These are phyloP conservation scores for Paragyromitra xinjiangensis DNA, from an alignment of 495 filamentous ascomycete species.

Conservation along the genomic window DNA sequence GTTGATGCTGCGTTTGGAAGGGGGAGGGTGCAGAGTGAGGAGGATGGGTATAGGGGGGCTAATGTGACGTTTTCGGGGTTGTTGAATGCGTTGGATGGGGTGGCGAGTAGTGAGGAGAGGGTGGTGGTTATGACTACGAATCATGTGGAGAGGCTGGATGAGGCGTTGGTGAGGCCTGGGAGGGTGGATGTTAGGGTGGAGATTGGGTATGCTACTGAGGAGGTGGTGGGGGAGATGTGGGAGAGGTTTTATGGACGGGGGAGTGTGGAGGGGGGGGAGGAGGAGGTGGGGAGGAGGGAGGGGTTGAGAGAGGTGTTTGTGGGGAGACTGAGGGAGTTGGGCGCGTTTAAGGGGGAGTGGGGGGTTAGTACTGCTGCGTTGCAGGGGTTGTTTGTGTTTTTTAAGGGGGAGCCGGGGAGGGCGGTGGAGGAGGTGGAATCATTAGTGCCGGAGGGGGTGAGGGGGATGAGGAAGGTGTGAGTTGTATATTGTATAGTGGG, in stretches of 20 bases:
- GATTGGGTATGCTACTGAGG: conserved; percentile 84
- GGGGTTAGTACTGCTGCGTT: conserved; percentile 85
- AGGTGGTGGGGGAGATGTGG: conserved; percentile 89
- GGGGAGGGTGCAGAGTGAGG: conserved; percentile 72
- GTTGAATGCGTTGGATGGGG: conserved; percentile 90
- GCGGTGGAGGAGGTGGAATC: conserved; percentile 81
- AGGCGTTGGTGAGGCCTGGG: conserved; percentile 87
- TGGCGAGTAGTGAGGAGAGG: conserved; percentile 93
- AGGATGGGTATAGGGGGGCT: conserved; percentile 85
- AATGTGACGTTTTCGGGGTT: conserved; percentile 96
- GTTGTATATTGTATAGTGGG: too few relatives aligned
- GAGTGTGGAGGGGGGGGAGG: conserved; percentile 68
- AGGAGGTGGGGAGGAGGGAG: conserved; percentile 64
- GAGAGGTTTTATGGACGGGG: conserved; percentile 89
- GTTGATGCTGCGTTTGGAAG: conserved; percentile 86
- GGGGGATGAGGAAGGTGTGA: conserved; percentile 1
- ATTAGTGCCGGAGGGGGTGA: conserved; percentile 63
- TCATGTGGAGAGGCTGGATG: conserved; percentile 86
- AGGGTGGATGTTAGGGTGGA: conserved; percentile 92
- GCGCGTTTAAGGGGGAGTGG: conserved; percentile 60
- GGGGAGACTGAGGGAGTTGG: conserved; percentile 62
- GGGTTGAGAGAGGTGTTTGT: conserved; percentile 67
- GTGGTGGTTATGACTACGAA: conserved; percentile 96
- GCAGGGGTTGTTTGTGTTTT: conserved; percentile 92
- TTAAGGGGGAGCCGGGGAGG: conserved; percentile 87